A percentile compares a stretch with the other conserved stretches of the same genome.
Evolutionary conservation across 805 yeast species (phyloP).

Genomic region (Limtongia smithiae): DNA sequence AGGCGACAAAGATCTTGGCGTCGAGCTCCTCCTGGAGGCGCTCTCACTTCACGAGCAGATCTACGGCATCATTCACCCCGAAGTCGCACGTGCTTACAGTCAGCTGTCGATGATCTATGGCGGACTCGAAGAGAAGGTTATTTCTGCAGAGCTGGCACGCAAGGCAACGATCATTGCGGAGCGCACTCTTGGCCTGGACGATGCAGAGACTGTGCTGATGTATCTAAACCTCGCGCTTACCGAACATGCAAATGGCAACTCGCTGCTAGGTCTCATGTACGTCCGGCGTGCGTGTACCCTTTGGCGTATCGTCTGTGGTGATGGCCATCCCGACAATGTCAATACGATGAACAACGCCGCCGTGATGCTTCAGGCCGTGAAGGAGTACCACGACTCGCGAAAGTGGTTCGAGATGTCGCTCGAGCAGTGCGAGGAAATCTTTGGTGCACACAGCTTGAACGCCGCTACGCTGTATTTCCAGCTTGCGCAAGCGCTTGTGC

Average conservation of each 20-base stretch:
- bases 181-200: conserved; percentile 76
- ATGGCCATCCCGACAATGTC: conserved; percentile 65
- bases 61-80: conserved; percentile 75
- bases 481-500: conserved; percentile 57
- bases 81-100: conserved; percentile 67
- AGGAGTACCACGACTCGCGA: conserved; percentile 48
- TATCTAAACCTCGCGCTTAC: conserved; percentile 70
- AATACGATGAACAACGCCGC: conserved; percentile 62
- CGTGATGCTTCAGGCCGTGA: conserved; percentile 52
- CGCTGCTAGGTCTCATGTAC: conserved; percentile 58
- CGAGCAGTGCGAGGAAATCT: conserved; percentile 47
- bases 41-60: conserved; percentile 74
- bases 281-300: conserved; percentile 57
- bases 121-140: conserved; percentile 51
- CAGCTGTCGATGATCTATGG: conserved; percentile 63
- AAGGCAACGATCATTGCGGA: conserved; percentile 71
- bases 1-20: conserved; percentile 48
- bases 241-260: conserved; percentile 60
- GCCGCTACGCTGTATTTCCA: conserved; percentile 68
- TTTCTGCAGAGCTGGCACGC: conserved; percentile 63
- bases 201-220: conserved; percentile 68
- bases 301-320: conserved; percentile 58
- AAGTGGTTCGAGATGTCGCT: conserved; percentile 54
- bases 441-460: conserved; percentile 58
- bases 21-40: conserved; percentile 64